Percentiles rank a stretch among this genome's conserved stretches.
Evolutionary conservation across 495 filamentous ascomycete genomes (phyloP).

Genomic region (Trichocladium uniseriatum): DNA sequence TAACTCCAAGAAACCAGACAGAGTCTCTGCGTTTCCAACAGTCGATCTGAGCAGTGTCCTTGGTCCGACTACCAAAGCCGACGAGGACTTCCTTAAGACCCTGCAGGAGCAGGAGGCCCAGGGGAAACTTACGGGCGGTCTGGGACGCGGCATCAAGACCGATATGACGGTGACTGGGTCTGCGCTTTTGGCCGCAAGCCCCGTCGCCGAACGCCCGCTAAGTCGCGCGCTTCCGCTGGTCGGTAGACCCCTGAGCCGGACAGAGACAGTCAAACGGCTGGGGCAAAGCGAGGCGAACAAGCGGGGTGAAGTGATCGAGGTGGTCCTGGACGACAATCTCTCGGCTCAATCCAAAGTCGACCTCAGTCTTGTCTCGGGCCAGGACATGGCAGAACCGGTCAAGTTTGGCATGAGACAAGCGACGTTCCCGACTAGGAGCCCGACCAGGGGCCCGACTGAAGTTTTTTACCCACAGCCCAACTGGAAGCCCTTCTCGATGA

Average conservation of each 20-base stretch:
- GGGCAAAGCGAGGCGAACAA: constrained; percentile 45
- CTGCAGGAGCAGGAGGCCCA: constrained; percentile 37
- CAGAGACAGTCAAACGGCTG: constrained; percentile 31
- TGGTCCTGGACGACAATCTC: constrained; percentile 37
- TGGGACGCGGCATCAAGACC: constrained; percentile 37
- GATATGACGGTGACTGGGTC: constrained; percentile 30
- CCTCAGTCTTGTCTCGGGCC: constrained; percentile 36
- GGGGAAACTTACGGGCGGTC: constrained; percentile 40
- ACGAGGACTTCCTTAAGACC: constrained; percentile 30
- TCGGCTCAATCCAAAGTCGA: constrained; percentile 25
- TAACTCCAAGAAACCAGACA: constrained; percentile 7
- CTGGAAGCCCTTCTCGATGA: constrained; percentile 67
- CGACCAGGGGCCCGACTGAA: constrained; percentile 18
- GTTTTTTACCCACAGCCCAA: constrained; percentile 52
- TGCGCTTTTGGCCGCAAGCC: constrained; percentile 32
- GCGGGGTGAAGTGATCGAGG: constrained; percentile 41
- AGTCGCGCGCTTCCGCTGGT: constrained; percentile 29
- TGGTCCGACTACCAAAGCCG: constrained; percentile 29
- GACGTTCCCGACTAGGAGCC: constrained; percentile 19
- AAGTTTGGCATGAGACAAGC: constrained; percentile 17
- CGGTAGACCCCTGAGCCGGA: constrained; percentile 17
- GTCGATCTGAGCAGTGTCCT: constrained; percentile 33
- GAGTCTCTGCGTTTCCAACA: constrained; percentile 7
- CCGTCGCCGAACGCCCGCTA: constrained; percentile 26
- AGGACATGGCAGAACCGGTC: constrained; percentile 7